Conservation (phyloP, 768 basidiomycete species). For the Boletales sp. region DNA sequence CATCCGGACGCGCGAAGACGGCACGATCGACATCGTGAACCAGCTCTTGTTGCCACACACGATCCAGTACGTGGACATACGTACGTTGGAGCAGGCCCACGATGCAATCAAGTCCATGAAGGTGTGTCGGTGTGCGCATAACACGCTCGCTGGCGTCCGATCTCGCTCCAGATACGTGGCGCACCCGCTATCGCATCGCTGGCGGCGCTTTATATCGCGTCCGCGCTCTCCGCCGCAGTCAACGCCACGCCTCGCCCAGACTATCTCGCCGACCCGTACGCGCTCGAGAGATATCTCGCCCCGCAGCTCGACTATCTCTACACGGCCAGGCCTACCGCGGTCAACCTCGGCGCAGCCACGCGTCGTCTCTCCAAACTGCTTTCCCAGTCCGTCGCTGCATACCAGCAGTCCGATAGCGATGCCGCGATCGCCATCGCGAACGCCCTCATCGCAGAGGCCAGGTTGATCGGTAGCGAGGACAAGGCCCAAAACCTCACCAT, state of each 20-base stretch:
- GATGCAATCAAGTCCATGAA: constrained; percentile 97
- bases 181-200: constrained; percentile 95
- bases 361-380: constrained; percentile 60
- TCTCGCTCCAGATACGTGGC: constrained; percentile 61
- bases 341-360: constrained; percentile 88
- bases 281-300: constrained; percentile 53
- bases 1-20: constrained; percentile 39
- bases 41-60: constrained; percentile 83
- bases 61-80: constrained; percentile 61
- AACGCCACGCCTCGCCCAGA: constrained; percentile 43
- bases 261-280: constrained; percentile 50
- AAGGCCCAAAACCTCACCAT: constrained; percentile 82
- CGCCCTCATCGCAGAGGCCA: constrained; percentile 67
- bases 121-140: constrained; percentile 35
- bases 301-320: constrained; percentile 68
- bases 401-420: constrained; percentile 26
- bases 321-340: constrained; percentile 92
- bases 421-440: constrained; percentile 47
- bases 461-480: constrained; percentile 80
- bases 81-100: constrained; percentile 78
- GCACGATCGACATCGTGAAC: constrained; percentile 81
- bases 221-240: constrained; percentile 56
- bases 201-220: constrained; percentile 75
- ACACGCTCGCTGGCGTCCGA: too few species aligned
- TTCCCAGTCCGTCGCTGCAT: constrained; percentile 10